Evolutionary conservation across 2,329 filamentous ascomycete genomes (phyloP), one percentile per base, ranked within the genome.

Genomic region (Microdochium trichocladiopsis): DNA sequence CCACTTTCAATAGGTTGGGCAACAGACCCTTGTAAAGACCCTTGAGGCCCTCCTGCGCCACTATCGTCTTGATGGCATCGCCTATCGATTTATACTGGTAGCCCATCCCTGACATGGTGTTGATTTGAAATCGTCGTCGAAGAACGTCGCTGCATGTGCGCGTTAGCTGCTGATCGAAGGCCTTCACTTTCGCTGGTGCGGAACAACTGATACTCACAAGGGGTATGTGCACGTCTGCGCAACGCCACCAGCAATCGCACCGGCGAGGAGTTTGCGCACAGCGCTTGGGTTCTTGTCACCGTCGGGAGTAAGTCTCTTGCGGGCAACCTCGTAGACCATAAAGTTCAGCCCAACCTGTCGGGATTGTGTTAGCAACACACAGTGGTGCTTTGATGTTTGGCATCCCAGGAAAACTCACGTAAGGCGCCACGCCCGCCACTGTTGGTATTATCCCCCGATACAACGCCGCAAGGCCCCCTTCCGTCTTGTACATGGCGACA

Each of bases 221-320:
- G 94, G 94, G 72, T 99, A 99, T 64, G 94, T 99, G 78, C 88
- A 96, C 2, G 93, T 97, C 69, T 99, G 94, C 43, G 94, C 94
- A 50, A 99, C 88, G 25, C 90, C 94, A 37, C 94, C 94, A n/a
- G 92, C 96, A 50, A 97, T 83, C 14, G 94, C 94, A 53, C 94
- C 94, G 3, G 94, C 93, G 25, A 86, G 79, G 43, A 99, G 77
- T 67, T 97, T 99, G 51, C 93, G 84, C 51, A 82, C 69, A 1
- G 90, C 82, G 55, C 77, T 84, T 0, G 94, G 94, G 59, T 95
- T 90, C 64, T 88, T 81, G 57, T 96, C 86, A 47, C 94, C 94
- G 50, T 95, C 90, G 1, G 86, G 87, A 0, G 94, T 99, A 59
- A 99, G 78, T 60, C 87, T 86, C 62, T 85, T 84, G 55, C 94